Conservation (phyloP, 1,284 basidiomycete species). For the Serendipita sp. region DNA sequence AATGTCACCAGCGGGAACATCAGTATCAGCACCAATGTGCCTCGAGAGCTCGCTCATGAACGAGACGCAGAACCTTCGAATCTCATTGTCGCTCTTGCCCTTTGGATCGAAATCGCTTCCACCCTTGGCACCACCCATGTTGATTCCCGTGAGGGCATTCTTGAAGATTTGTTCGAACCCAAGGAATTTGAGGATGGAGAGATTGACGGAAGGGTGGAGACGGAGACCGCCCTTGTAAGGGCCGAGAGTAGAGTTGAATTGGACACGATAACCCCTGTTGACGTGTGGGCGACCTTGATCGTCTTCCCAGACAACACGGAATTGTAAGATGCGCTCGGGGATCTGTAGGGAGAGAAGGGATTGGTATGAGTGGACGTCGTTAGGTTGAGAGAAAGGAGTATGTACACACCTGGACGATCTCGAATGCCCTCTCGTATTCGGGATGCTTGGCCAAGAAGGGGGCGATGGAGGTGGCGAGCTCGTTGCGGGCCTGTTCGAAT, state of each 20-base stretch:
- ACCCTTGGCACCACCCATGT: conserved; percentile 65
- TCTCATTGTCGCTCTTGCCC: conserved; percentile 66
- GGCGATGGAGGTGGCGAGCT: conserved; percentile 50
- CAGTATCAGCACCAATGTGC: conserved; percentile 62
- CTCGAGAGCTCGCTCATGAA: conserved; percentile 64
- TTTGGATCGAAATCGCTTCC: conserved; percentile 70
- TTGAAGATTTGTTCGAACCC: conserved; percentile 77
- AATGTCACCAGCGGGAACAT: conserved; percentile 72
- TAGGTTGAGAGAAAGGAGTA: not conserved
- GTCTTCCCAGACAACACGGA: conserved; percentile 71
- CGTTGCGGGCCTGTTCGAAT: conserved; percentile 50
- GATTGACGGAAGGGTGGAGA: conserved; percentile 69
- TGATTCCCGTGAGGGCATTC: conserved; percentile 67
- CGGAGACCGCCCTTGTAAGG: conserved; percentile 77
- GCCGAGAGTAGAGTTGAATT: conserved; percentile 72
- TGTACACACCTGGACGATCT: conserved; percentile 33
- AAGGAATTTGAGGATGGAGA: conserved; percentile 76
- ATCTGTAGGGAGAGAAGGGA: conserved; percentile 26
- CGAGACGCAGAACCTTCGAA: conserved; percentile 53
- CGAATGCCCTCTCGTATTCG: conserved; percentile 57
- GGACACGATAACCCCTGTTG: conserved; percentile 66
- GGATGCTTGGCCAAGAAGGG: conserved; percentile 59
- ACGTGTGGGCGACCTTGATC: conserved; percentile 56
- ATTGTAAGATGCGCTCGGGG: conserved; percentile 65
- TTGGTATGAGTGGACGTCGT: not conserved